Percentiles rank a stretch among this genome's conserved stretches.
These are phyloP conservation scores for Taphrina flavorubra DNA, from an alignment of 1,139 yeast species.

Conservation along the genomic window DNA sequence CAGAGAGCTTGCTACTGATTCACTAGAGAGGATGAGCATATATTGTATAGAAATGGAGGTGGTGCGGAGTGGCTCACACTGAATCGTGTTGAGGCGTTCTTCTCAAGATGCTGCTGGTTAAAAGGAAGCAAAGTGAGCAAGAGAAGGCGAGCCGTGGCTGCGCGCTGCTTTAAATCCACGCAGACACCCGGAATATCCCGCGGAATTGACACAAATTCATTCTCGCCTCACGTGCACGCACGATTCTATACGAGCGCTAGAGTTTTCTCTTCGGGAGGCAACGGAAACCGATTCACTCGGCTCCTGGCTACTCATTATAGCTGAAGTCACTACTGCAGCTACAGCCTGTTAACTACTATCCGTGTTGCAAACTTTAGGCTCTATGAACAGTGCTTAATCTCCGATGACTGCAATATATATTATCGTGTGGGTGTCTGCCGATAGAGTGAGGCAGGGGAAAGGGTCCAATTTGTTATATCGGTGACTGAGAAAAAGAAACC, in stretches of 20 bases:
- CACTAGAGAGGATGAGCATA: background rate
- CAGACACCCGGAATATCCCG: background rate
- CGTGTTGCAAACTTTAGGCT: too few relatives aligned
- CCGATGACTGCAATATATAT: too few relatives aligned
- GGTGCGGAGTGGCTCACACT: constrained; percentile 12
- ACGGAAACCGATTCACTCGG: background rate
- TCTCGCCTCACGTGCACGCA: background rate
- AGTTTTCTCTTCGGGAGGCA: constrained; percentile 1
- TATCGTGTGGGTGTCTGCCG: too few relatives aligned
- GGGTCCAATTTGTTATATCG: too few relatives aligned
- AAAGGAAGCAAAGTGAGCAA: background rate
- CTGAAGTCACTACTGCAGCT: too few relatives aligned
- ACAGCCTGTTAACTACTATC: too few relatives aligned
- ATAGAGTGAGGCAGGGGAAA: too few relatives aligned
- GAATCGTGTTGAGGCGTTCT: background rate
- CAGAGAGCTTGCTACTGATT: too few relatives aligned
- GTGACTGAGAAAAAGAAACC: too few relatives aligned
- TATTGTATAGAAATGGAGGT: background rate
- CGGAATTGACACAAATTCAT: too few relatives aligned
- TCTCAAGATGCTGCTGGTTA: background rate
- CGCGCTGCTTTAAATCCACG: background rate
- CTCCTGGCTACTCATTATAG: too few relatives aligned
- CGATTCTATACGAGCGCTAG: background rate
- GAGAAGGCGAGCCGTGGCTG: background rate
- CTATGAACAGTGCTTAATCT: too few relatives aligned